Base-by-base conservation (phyloP, 768 basidiomycete species). In the Boletus tylopilopsis region DNA sequence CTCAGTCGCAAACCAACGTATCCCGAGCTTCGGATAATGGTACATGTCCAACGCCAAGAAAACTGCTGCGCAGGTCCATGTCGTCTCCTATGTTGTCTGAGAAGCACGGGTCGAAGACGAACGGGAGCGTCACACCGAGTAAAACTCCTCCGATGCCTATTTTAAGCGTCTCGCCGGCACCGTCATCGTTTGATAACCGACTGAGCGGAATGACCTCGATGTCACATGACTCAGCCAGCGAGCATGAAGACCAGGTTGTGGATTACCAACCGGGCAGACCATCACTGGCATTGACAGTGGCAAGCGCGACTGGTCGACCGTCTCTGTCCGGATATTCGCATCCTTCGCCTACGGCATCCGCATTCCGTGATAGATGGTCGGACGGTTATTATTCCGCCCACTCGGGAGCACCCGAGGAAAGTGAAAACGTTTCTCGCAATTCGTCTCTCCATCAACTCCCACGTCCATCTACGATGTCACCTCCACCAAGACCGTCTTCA, bases 311-410 rank as follows among this genome's bases (percentile, higher is more conserved):
- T 12, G 58, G 60, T 16, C 74, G 83, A 34, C 78, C 72, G 4
- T 85, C 86, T 18, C 55, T 82, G 24, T 87, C 85, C 12, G 79
- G 82, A 46, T 84, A 85, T 63, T 83, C 85, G 10, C 80, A 82
- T 54, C 74, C 78, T 5, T 90, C 87, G 10, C 88, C 87, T 2
- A 86, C 87, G 4, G 81, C 76, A 6, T 89, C 87, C n/a, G 85
- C 84, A n/a, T 90, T 90, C 68, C 79, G 80, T 23, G 85, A 87
- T 56, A 79, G 67, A 45, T 64, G 56, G 58, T 70, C 68, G 1
- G 62, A 68, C 7, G 60, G 66, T 32, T 68, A 69, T 47, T 68
- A 68, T 42, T 68, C 66, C 23, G 58, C 58, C 2, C 36, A 50
- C 18, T 67, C 64, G 36, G 68, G 57, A 16, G 51, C 41, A 38